These are phyloP conservation scores for Eudorina sp. DNA, from an alignment of 139 green algal species.

Conservation along the genomic window DNA sequence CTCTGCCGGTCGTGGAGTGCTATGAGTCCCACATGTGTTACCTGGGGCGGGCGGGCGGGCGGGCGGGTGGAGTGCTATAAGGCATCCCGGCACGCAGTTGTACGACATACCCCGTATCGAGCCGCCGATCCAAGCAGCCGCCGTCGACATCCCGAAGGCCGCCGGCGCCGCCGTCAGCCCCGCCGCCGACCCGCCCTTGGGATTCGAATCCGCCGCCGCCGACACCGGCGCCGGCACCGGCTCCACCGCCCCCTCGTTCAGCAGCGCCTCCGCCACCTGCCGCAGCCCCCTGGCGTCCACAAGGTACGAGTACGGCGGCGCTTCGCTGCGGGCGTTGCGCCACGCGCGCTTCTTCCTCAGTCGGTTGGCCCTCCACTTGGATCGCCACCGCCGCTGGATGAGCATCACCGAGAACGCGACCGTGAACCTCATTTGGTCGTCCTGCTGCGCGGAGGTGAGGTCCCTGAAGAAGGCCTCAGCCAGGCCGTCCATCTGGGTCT, in stretches of 20 bases:
- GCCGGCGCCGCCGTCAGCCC: not conserved
- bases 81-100: no score
- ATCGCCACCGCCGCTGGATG: slow-evolving; percentile 76
- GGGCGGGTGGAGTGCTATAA: no score
- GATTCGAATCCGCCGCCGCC: not conserved
- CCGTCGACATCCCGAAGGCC: no score
- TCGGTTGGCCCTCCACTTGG: slow-evolving; percentile 53
- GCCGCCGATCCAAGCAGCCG: no score
- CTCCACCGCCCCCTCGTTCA: not conserved
- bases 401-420: slow-evolving; percentile 74
- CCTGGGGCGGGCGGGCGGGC: no score
- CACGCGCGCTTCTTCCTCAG: slow-evolving; percentile 49
- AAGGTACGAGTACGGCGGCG: not conserved
- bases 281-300: not conserved
- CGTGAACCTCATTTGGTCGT: slow-evolving; percentile 75
- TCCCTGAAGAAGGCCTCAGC: slow-evolving; percentile 69
- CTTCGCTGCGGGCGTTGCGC: slow-evolving; percentile 8
- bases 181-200: not conserved
- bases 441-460: slow-evolving; percentile 34
- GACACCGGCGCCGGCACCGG: not conserved
- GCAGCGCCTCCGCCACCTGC: not conserved
- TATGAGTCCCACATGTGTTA: no score
- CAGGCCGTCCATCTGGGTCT: slow-evolving; percentile 72
- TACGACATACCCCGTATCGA: no score
- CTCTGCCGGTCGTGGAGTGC: no score